These are phyloP conservation scores for Diaporthe citrichinensis DNA, from an alignment of 2,329 filamentous ascomycete species.

Conservation along the genomic window DNA sequence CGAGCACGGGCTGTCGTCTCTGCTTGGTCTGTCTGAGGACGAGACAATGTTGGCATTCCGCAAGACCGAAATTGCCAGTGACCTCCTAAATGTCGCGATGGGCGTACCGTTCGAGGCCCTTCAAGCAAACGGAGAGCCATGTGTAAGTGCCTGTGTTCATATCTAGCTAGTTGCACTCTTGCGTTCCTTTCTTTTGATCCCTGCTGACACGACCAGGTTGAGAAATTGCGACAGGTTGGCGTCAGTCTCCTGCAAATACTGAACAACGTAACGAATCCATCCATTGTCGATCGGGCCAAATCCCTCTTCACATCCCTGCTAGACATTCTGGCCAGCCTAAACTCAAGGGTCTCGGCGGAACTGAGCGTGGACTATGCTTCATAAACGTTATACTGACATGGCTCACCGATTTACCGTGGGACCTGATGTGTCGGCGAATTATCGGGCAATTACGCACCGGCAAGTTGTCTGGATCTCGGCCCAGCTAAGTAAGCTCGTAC, in stretches of 20 bases:
- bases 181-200: too few species aligned
- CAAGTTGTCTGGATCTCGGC: not conserved
- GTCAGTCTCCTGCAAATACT: slow-evolving; percentile 12
- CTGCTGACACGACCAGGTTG: not conserved
- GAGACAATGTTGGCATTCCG: slow-evolving; percentile 14
- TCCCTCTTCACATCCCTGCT: slow-evolving; percentile 7
- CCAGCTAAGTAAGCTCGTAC: not conserved
- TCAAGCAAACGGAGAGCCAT: slow-evolving; percentile 20
- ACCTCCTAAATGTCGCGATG: not conserved
- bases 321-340: slow-evolving; percentile 22
- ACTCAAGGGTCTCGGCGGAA: slow-evolving; percentile 16
- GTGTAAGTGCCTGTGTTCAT: not conserved
- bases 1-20: not conserved
- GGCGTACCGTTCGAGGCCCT: slow-evolving; percentile 12
- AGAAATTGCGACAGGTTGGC: slow-evolving; percentile 10
- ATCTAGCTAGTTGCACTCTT: too few species aligned
- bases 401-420: not conserved
- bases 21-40: not conserved
- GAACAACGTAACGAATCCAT: not conserved
- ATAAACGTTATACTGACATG: not conserved
- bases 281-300: slow-evolving; percentile 8
- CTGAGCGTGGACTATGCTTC: slow-evolving; percentile 11
- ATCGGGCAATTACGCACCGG: not conserved
- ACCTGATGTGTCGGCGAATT: not conserved
- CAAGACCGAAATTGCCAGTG: slow-evolving; percentile 16